Evolutionary conservation across 2,329 filamentous ascomycete species (phyloP), one percentile per base, ranked within the genome.

Genomic region (Xylaria sp.): DNA sequence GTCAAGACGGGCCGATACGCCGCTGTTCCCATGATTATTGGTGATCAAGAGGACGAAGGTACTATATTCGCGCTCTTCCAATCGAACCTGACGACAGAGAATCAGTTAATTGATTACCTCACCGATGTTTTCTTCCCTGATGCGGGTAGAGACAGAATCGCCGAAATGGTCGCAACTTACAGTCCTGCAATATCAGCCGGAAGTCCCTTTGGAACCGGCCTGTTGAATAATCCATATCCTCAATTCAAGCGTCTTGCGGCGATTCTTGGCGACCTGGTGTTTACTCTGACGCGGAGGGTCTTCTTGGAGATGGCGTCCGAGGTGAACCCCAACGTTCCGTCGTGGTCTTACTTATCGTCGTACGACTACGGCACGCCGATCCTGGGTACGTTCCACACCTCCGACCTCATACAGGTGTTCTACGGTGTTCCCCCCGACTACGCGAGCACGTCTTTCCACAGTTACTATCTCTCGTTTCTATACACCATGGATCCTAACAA

Each of bases 11-110:
- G 86, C 11, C 78, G 79, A 62, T 86, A 83, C 63, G 79, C 84
- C 6, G 77, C 79, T 10, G 80, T 87, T 0, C 85, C 85, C 1
- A 80, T 87, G 69, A 87, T 88, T 58, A 81, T 89, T 46, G 89
- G 90, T 48, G 82, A 91, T 69, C 88, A 91, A 72, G 89, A 92
- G 76, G 90, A 93, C 69, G 89, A 93, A 72, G 89, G 89, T 16
- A 91, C 89, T 0, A 73, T 92, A 1, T 91, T 92, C 70, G 78
- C 85, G 4, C 77, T 92, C 39, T 86, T 87, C 71, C 87, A 90
- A 64, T 70, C 73, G 37, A 90, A 92, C 70, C 75, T 92, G 54
- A 89, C 83, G 8, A 87, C 80, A 1, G 83, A 79, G 0, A 74
- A 74, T 1, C 73, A 84, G 4, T 66, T 92, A 0, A 78, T 84